Conservation (phyloP, 148 eudicot species). For the Drosera capensis region DNA sequence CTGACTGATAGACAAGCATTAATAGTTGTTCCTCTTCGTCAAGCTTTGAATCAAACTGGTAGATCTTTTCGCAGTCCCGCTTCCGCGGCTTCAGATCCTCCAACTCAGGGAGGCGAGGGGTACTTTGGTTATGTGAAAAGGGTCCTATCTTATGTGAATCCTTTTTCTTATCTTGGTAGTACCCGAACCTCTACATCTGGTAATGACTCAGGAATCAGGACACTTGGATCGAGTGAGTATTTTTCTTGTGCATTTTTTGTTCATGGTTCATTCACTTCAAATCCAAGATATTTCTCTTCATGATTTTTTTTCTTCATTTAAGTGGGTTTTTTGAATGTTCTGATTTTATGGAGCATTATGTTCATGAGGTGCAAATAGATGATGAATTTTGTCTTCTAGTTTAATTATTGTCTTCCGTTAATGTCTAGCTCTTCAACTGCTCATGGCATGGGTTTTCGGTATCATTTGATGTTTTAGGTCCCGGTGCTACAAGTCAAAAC, state of each 20-base stretch:
- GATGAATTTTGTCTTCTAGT: too few species aligned
- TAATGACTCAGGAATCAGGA: constrained; percentile 22
- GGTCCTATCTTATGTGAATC: constrained; percentile 33
- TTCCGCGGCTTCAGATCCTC: constrained; percentile 10
- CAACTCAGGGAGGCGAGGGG: constrained; percentile 22
- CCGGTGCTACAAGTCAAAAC: constrained; percentile 16
- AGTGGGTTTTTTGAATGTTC: too few species aligned
- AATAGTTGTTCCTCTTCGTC: constrained; percentile 24
- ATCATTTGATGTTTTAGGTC: constrained; percentile 15
- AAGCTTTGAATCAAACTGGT: constrained; percentile 6
- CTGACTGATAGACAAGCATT: constrained; percentile 39
- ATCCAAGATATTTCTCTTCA: too few species aligned
- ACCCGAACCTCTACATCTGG: constrained; percentile 22
- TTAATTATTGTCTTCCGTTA: too few species aligned
- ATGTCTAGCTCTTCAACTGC: too few species aligned
- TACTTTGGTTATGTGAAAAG: constrained; percentile 25
- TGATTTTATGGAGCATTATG: too few species aligned
- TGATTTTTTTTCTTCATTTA: too few species aligned
- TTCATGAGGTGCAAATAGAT: too few species aligned
- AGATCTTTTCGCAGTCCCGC: constrained; percentile 10
- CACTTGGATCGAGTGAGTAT: constrained; percentile 27
- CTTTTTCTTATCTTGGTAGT: constrained; percentile 37
- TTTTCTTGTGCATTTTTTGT: too few species aligned
- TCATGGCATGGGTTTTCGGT: too few species aligned
- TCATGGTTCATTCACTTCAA: too few species aligned